A percentile compares a stretch with the other conserved stretches of the same genome.
Conservation (phyloP, 352 stramenopile species). For the Phytopythium litorale region DNA sequence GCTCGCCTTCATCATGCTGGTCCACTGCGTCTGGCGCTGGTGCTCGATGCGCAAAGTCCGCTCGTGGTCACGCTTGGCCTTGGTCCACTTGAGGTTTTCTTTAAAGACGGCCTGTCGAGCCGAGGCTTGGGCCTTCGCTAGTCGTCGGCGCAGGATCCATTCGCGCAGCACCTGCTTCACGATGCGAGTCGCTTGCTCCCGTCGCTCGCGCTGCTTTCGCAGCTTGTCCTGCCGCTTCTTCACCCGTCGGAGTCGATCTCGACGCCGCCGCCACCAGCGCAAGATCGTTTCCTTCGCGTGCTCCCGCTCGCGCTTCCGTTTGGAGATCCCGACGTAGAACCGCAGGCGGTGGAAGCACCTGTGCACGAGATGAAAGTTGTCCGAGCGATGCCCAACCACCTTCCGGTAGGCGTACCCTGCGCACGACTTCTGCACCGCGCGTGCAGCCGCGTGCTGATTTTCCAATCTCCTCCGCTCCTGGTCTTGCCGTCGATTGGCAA, state of each 20-base stretch:
- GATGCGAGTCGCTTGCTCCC: slow-evolving; percentile 18
- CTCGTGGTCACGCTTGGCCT: slow-evolving; percentile 40
- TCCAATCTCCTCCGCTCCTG: neutral
- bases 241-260: slow-evolving; percentile 10
- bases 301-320: slow-evolving; percentile 16
- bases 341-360: slow-evolving; percentile 36
- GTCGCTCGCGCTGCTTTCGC: slow-evolving; percentile 15
- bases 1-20: slow-evolving; percentile 25
- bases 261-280: slow-evolving; percentile 37
- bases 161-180: slow-evolving; percentile 47
- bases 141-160: slow-evolving; percentile 26
- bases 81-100: slow-evolving; percentile 37
- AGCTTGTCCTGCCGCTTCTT: slow-evolving; percentile 12
- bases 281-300: slow-evolving; percentile 31
- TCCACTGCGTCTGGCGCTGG: slow-evolving; percentile 26
- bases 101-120: slow-evolving; percentile 40
- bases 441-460: slow-evolving; percentile 2
- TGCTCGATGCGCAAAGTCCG: slow-evolving; percentile 31
- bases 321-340: slow-evolving; percentile 34
- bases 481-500: neutral
- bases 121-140: slow-evolving; percentile 27
- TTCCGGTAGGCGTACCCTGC: neutral
- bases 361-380: slow-evolving; percentile 32
- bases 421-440: slow-evolving; percentile 11
- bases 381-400: neutral